These are phyloP conservation scores for Citrus reticulata DNA, from an alignment of 345 rosid genomes.

Conservation along the genomic window DNA sequence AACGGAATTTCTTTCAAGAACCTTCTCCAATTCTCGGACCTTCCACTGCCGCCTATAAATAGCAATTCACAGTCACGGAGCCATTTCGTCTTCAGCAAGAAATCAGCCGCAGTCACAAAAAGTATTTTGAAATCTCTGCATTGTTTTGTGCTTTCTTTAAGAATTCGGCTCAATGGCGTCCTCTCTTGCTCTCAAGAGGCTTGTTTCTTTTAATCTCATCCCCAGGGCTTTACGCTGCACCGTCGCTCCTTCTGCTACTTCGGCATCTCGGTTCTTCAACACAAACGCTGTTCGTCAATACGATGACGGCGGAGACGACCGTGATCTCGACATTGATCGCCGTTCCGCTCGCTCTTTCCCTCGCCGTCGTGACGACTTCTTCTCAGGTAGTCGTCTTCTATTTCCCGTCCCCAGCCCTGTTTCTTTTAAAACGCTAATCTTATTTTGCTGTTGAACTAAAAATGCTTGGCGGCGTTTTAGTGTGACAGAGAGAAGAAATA, in stretches of 20 bases:
- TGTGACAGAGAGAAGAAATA: too few species aligned
- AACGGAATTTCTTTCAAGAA: constrained; percentile 22
- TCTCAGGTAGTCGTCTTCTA: constrained; percentile 37
- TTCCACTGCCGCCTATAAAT: background rate
- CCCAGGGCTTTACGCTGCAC: constrained; percentile 9
- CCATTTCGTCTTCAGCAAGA: background rate
- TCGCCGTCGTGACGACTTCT: constrained; percentile 37
- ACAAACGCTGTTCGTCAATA: constrained; percentile 32
- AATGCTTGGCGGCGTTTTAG: background rate
- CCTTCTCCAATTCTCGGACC: constrained; percentile 18
- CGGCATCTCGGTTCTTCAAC: constrained; percentile 36
- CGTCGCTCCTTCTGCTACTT: constrained; percentile 10
- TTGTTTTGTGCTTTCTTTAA: background rate
- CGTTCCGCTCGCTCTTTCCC: constrained; percentile 26
- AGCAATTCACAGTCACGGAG: background rate
- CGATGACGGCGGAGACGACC: constrained; percentile 12
- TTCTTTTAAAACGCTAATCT: too few species aligned
- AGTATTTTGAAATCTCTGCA: background rate
- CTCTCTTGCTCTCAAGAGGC: constrained; percentile 37
- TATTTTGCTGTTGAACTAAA: background rate
- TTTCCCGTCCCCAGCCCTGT: background rate
- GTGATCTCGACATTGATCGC: constrained; percentile 17
- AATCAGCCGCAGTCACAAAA: background rate
- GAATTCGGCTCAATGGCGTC: constrained; percentile 33
- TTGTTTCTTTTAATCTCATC: constrained; percentile 23